A percentile compares a stretch with the other conserved stretches of the same genome.
Evolutionary conservation across 768 basidiomycete species (phyloP).

Genomic region (Boletus reticulatus): DNA sequence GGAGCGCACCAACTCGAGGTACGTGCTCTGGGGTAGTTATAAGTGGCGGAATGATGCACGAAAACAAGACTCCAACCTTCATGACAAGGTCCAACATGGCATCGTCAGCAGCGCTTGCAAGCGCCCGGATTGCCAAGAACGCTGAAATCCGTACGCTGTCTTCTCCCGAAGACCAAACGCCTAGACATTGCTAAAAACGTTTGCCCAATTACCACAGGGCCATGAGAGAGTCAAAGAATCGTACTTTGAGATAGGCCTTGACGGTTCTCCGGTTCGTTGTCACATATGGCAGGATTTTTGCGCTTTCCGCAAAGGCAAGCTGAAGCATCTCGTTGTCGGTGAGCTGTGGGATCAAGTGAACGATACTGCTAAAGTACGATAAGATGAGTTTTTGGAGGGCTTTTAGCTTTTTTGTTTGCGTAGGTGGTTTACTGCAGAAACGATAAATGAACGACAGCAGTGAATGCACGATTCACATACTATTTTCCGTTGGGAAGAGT

Average conservation of each 20-base stretch:
- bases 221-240: not conserved
- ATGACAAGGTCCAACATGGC: conserved; percentile 81
- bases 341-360: conserved; percentile 76
- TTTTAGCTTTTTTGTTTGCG: conserved; percentile 79
- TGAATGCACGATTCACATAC: conserved; percentile 44
- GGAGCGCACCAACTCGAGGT: conserved; percentile 80
- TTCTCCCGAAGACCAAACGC: conserved; percentile 78
- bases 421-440: conserved; percentile 74
- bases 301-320: conserved; percentile 77
- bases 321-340: conserved; percentile 63
- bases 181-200: conserved; percentile 64
- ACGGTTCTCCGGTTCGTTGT: conserved; percentile 80
- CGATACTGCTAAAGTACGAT: conserved; percentile 86
- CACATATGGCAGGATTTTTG: conserved; percentile 88
- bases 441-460: not conserved
- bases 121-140: conserved; percentile 78
- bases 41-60: not conserved
- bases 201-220: not conserved
- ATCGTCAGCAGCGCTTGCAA: conserved; percentile 76
- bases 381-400: conserved; percentile 83
- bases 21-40: conserved; percentile 61
- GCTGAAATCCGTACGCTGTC: conserved; percentile 84
- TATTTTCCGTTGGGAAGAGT: conserved; percentile 78
- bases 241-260: conserved; percentile 86
- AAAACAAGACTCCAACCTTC: conserved; percentile 51